Base-by-base conservation (phyloP, 108 stramenopile species). In the Hondaea fermentalgiana region DNA sequence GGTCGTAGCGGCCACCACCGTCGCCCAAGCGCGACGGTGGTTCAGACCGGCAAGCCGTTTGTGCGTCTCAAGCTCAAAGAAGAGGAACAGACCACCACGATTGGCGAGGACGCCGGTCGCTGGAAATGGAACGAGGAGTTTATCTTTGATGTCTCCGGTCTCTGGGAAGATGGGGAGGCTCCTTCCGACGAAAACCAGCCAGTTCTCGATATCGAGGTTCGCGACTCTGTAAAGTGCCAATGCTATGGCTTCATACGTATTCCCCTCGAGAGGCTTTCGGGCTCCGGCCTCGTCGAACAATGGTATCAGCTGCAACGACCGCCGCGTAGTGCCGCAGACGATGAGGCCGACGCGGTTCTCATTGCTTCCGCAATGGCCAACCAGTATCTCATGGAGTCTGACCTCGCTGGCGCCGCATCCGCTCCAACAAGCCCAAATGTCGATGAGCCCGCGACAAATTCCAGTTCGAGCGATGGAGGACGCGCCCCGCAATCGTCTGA, bases 41-140 rank as follows among this genome's bases (percentile, higher is more conserved):
- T 53, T 14, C 76, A 83, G 5, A 47, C 45, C 12, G 76, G 76
- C 12, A 53, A 53, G 51, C 76, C 76, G 10, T 83, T 53, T 83
- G 76, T 83, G n/a, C 6, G 76, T 14, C 76, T 83, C 45, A 47
- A 53, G 76, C 23, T 83, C 23, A 83, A 83, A 12, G 76, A 53
- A 6, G 49, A 83, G 17, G 76, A 83, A 23, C 12, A 53, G 23
- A 47, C 45, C 49, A 83, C 76, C 6, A 53, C 49, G n/a, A 23
- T 53, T 2, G 76, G 76, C 51, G 45, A 47, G 10, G 76, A 83
- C 6, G 23, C 51, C 2, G n/a, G 49, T 1, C 45, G 51, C 17
- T 47, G 49, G 76, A 53, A 47, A 53, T 83, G 76, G 76, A 53
- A 83, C 51, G 76, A 83, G 76, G 76, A 83, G 28, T 83, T 83